A percentile compares a stretch with the other conserved stretches of the same genome.
phyloP scores from a whole-genome alignment of 1,284 basidiomycete species.

The Pisolithus thermaeus region DNA sequence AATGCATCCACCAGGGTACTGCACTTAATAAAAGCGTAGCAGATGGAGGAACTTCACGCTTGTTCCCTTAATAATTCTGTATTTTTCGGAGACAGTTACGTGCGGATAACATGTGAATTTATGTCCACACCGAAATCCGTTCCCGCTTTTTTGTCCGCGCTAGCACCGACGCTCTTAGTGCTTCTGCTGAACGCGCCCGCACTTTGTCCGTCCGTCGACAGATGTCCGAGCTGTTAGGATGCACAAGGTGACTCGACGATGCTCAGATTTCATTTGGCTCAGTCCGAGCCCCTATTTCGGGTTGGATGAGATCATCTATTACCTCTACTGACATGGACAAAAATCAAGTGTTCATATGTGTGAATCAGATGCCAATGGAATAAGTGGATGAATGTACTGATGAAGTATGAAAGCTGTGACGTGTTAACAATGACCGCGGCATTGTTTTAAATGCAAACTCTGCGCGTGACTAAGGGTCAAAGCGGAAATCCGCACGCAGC shows the following conservation, averaged over 20 bases:
- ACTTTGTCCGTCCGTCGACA: constrained; percentile 15
- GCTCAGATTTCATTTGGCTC: no score
- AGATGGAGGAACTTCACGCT: no score
- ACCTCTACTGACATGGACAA: not conserved
- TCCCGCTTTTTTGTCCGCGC: constrained; percentile 15
- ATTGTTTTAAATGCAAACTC: constrained; percentile 2
- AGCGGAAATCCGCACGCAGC: not conserved
- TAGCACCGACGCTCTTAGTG: constrained; percentile 12
- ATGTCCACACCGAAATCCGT: constrained; percentile 6
- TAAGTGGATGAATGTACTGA: not conserved
- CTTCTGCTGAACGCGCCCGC: constrained; percentile 8
- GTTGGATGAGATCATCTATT: no score
- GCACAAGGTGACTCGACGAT: no score
- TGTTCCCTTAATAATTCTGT: no score
- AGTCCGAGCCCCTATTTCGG: not conserved
- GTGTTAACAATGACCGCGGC: not conserved
- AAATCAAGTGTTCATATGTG: not conserved
- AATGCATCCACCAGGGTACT: not conserved
- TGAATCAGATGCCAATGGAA: constrained; percentile 5
- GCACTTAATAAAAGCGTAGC: not conserved
- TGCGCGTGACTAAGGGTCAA: not conserved
- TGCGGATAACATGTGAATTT: constrained; percentile 27
- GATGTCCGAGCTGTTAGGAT: no score
- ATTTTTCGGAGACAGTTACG: no score
- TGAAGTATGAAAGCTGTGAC: constrained; percentile 9